Conservation (phyloP, 352 stramenopile genomes). For the Globisporangium paddicum region DNA sequence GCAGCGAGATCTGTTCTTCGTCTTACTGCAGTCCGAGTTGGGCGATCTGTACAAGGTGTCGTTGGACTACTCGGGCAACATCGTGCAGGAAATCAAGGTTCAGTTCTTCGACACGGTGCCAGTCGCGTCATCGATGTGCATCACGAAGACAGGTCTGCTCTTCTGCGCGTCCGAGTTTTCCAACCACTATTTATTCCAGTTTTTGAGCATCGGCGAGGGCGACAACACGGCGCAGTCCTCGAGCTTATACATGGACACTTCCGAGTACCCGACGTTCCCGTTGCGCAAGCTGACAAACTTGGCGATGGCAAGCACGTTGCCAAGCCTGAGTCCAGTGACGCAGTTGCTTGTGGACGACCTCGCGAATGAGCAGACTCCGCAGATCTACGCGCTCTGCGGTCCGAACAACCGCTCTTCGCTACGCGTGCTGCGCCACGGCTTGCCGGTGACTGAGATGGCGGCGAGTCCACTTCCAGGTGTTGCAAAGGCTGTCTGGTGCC, state of each 20-base stretch:
- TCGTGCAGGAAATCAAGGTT: constrained; percentile 83
- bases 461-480: constrained; percentile 94
- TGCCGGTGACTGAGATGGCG: constrained; percentile 96
- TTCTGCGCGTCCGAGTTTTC: constrained; percentile 97
- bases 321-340: constrained; percentile 92
- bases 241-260: constrained; percentile 68
- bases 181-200: constrained; percentile 98
- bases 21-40: constrained; percentile 96
- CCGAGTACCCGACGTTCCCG: constrained; percentile 54
- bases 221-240: constrained; percentile 75
- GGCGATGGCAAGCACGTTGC: constrained; percentile 68
- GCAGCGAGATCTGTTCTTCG: constrained; percentile 96
- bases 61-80: constrained; percentile 80
- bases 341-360: constrained; percentile 95
- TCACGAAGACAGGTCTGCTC: constrained; percentile 97
- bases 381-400: constrained; percentile 97
- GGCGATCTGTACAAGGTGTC: constrained; percentile 99
- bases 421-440: constrained; percentile 93
- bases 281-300: constrained; percentile 89
- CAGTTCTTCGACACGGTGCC: constrained; percentile 98
- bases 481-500: constrained; percentile 94
- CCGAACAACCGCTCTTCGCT: constrained; percentile 92
- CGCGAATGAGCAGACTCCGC: constrained; percentile 93
- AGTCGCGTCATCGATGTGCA: constrained; percentile 91
- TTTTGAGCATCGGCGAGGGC: constrained; percentile 94